These are phyloP conservation scores for Suzukiozyma palmioleophila DNA, from an alignment of 1,139 yeast genomes.

Conservation along the genomic window DNA sequence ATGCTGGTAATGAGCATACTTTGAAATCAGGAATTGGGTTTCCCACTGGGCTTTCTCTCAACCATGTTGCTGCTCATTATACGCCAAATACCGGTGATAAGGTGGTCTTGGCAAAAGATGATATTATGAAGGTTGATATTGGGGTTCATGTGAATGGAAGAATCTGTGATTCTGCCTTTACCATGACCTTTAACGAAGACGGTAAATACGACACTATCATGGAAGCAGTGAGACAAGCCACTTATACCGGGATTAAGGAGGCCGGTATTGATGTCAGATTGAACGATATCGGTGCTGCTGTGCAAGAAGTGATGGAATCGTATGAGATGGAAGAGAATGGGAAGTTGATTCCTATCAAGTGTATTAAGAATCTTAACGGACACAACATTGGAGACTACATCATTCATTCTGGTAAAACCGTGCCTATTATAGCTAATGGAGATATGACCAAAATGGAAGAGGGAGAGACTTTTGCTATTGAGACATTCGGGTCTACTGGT, in stretches of 20 bases:
- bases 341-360: constrained; percentile 75
- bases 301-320: constrained; percentile 96
- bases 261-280: constrained; percentile 96
- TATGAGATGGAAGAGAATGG: constrained; percentile 92
- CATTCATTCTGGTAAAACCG: constrained; percentile 94
- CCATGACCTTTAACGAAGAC: constrained; percentile 73
- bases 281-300: constrained; percentile 92
- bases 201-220: constrained; percentile 70
- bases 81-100: constrained; percentile 96
- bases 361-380: constrained; percentile 90
- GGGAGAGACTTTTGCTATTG: constrained; percentile 97
- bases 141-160: constrained; percentile 98
- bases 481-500: constrained; percentile 96
- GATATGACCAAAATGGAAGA: constrained; percentile 98
- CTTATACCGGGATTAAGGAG: constrained; percentile 86
- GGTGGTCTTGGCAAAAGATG: constrained; percentile 72
- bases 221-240: constrained; percentile 86
- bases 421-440: constrained; percentile 90
- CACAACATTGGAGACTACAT: constrained; percentile 81
- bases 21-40: constrained; percentile 86
- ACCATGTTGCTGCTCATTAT: constrained; percentile 96
- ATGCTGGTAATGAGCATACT: constrained; percentile 63
- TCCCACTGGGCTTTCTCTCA: constrained; percentile 93
- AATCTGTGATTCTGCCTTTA: constrained; percentile 93
- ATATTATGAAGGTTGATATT: constrained; percentile 94